Evolutionary conservation across 1,284 basidiomycete genomes (phyloP).

Genomic region (Sporisorium iseilematis-ciliati): DNA sequence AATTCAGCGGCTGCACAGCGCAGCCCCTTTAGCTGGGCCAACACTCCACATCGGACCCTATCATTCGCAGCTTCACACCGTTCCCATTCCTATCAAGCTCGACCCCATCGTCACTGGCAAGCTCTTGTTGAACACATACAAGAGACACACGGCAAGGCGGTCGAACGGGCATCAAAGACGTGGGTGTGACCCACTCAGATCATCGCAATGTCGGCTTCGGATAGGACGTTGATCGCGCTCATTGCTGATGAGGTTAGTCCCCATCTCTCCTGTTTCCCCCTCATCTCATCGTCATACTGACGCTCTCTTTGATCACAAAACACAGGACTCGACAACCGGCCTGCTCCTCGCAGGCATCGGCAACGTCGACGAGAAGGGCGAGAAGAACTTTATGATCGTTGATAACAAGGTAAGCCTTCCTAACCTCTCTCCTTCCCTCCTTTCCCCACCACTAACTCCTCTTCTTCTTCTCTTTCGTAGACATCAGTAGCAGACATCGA

Average conservation of each 20-base stretch:
- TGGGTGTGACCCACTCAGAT: background rate
- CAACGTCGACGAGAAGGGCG: conserved; percentile 62
- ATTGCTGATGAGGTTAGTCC: conserved; percentile 63
- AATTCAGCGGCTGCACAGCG: conserved; percentile 2
- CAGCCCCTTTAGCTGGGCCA: conserved; percentile 2
- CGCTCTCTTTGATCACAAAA: background rate
- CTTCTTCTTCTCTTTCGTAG: background rate
- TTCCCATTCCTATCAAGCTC: background rate
- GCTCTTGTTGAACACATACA: background rate
- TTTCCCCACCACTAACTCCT: background rate
- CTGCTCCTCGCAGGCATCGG: conserved; percentile 68
- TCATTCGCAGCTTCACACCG: background rate
- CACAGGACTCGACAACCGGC: conserved; percentile 67
- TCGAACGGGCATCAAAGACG: background rate
- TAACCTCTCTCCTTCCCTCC: background rate
- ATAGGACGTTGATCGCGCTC: conserved; percentile 58
- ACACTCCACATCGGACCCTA: conserved; percentile 19
- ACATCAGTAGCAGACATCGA: conserved; percentile 66
- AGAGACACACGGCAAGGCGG: background rate
- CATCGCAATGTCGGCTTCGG: conserved; percentile 50
- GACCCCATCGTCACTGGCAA: background rate
- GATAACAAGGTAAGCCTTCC: conserved; percentile 55
- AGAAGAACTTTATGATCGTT: conserved; percentile 69
- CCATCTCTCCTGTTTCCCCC: background rate
- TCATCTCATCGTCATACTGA: background rate